Percentiles rank a stretch among this genome's conserved stretches.
These are phyloP conservation scores for Euphorbia celastroides DNA, from an alignment of 441 rosid species.

Conservation along the genomic window DNA sequence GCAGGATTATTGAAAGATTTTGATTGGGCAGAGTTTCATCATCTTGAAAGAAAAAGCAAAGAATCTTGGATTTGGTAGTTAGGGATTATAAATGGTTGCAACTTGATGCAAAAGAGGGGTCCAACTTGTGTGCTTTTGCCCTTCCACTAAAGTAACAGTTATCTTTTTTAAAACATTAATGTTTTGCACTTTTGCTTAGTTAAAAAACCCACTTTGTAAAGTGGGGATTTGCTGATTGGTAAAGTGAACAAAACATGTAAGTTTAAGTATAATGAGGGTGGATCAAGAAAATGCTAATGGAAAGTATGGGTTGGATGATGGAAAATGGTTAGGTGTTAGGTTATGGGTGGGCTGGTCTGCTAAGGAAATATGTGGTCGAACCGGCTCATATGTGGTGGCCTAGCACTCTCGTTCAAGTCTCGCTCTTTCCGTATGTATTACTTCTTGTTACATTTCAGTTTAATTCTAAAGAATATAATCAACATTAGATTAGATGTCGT, in stretches of 20 bases:
- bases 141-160: neutral
- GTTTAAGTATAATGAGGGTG: neutral
- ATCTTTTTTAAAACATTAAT: neutral
- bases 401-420: slow-evolving; percentile 69
- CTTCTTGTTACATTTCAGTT: neutral
- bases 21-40: neutral
- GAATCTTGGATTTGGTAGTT: neutral
- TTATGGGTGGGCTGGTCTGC: slow-evolving; percentile 89
- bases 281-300: neutral
- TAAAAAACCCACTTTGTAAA: no score
- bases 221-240: neutral
- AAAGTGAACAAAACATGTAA: neutral
- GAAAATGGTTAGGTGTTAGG: slow-evolving; percentile 52
- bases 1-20: neutral
- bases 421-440: slow-evolving; percentile 54
- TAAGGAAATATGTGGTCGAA: slow-evolving; percentile 83
- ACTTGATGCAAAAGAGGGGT: neutral
- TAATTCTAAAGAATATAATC: no score
- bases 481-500: no score
- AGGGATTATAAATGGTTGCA: neutral
- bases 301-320: neutral
- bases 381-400: slow-evolving; percentile 99
- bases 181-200: no score
- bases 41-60: neutral
- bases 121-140: neutral